phyloP scores from a whole-genome alignment of 2,329 filamentous ascomycete species.

The Aspergillus pseudotamarii region DNA sequence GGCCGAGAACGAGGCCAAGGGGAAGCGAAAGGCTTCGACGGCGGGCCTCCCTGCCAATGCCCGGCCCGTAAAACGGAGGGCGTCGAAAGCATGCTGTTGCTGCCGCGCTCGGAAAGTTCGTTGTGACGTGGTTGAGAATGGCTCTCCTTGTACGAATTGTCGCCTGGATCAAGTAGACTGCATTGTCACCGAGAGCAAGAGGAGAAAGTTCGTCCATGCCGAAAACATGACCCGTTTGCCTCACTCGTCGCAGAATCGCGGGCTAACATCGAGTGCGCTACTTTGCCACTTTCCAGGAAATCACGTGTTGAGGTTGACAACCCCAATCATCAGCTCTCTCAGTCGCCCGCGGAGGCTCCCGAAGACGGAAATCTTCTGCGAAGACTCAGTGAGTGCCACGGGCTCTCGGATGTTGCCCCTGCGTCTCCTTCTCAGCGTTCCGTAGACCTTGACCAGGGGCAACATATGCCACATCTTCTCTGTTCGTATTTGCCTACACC shows the following conservation, averaged over 20 bases:
- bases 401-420: slow-evolving; percentile 35
- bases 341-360: slow-evolving; percentile 37
- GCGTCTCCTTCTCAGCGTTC: slow-evolving; percentile 50
- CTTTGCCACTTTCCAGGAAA: slow-evolving; percentile 35
- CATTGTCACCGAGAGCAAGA: slow-evolving; percentile 75
- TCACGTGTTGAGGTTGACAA: slow-evolving; percentile 43
- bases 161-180: slow-evolving; percentile 58
- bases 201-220: slow-evolving; percentile 57
- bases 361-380: slow-evolving; percentile 37
- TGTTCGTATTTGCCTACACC: slow-evolving; percentile 51
- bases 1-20: slow-evolving; percentile 37
- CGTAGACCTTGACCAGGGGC: slow-evolving; percentile 51
- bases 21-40: slow-evolving; percentile 60
- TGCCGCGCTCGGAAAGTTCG: slow-evolving; percentile 88
- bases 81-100: slow-evolving; percentile 87
- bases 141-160: slow-evolving; percentile 85
- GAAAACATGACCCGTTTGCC: slow-evolving; percentile 17
- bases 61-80: slow-evolving; percentile 74
- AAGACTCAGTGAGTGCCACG: slow-evolving; percentile 31
- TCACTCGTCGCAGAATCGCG: slow-evolving; percentile 6
- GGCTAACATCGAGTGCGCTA: slow-evolving; percentile 16
- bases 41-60: slow-evolving; percentile 57
- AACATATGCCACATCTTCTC: slow-evolving; percentile 66
- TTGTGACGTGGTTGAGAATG: slow-evolving; percentile 87
- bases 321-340: slow-evolving; percentile 31